Evolutionary conservation across 805 yeast species (phyloP), one percentile per base, ranked within the genome.

Genomic region (Kregervanrija delftensis): DNA sequence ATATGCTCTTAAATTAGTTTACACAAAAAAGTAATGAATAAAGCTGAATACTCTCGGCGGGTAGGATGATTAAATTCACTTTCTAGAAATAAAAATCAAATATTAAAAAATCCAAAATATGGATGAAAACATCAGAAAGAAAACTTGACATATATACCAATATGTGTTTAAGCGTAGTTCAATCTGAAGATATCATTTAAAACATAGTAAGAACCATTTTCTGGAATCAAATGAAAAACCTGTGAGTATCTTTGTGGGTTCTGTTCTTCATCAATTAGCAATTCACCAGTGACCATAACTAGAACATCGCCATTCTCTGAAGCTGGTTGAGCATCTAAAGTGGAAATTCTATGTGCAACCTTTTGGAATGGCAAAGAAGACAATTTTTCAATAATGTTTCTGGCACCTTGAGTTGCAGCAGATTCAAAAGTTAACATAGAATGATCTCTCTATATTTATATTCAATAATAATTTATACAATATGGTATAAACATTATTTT

Each of bases 381-480:
- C 54, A 93, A 78, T 66, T 93, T 91, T 72, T 93, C 98, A 51
- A 93, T 89, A 60, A 93, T 93, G 58, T 74, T 83, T 71, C 83
- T 82, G 47, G 95, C 86, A 55, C 99, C 99, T 73, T 91, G 99
- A 54, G 86, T 74, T 74, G 91, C 97, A 48, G 89, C 74, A 44
- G 90, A 82, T 72, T 93, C 99, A 59, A 93, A 93, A 40, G 99
- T 93, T 69, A 93, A 75, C 99, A 93, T 93, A 30, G 97, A 89
- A 65, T 86, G 90, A 50, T 88, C 96, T 65, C 99, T 86, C 79
- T 72, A 40, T 35, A 43, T 11, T 14, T 9, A 33, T 6, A 33
- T 8, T 13, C 13, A 14, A 13, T 33, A 33, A 37, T 8, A 15
- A 35, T 11, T n/a, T 14, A 15, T 14, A 17, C 16, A 15, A 15